Evolutionary conservation across 768 basidiomycete species (phyloP).

Genomic region (Candolleomyces eurysporus): DNA sequence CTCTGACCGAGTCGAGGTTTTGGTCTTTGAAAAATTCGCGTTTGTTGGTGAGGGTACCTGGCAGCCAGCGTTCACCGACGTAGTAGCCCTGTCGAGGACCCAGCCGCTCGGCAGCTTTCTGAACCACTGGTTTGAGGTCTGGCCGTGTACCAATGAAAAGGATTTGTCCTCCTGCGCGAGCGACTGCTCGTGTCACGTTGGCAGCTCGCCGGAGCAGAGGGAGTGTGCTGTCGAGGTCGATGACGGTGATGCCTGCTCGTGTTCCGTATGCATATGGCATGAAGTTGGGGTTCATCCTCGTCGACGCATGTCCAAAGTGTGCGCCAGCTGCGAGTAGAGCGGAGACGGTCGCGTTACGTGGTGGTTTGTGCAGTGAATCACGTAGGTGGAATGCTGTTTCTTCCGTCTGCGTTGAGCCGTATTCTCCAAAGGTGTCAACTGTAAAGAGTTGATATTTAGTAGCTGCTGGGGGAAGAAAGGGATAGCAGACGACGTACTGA

Average conservation of each 20-base stretch:
- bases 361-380: constrained; percentile 65
- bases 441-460: constrained; percentile 14
- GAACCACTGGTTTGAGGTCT: constrained; percentile 71
- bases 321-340: constrained; percentile 91
- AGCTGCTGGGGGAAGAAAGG: background rate
- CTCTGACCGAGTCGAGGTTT: constrained; percentile 48
- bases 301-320: constrained; percentile 85
- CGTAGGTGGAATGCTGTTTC: constrained; percentile 73
- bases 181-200: constrained; percentile 79
- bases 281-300: constrained; percentile 87
- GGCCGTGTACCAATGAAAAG: constrained; percentile 89
- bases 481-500: constrained; percentile 44
- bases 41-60: constrained; percentile 93
- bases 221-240: constrained; percentile 92
- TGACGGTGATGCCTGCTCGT: constrained; percentile 86
- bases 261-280: constrained; percentile 91
- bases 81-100: constrained; percentile 72
- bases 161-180: constrained; percentile 77
- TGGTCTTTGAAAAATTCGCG: constrained; percentile 62
- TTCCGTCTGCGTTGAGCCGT: constrained; percentile 76
- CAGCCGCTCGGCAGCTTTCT: constrained; percentile 76
- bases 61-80: constrained; percentile 87
- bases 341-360: constrained; percentile 74
- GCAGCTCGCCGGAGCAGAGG: constrained; percentile 90
- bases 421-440: constrained; percentile 63